phyloP scores from a whole-genome alignment of 192 early-diverging fungal genomes.

The Linderina pennispora region DNA sequence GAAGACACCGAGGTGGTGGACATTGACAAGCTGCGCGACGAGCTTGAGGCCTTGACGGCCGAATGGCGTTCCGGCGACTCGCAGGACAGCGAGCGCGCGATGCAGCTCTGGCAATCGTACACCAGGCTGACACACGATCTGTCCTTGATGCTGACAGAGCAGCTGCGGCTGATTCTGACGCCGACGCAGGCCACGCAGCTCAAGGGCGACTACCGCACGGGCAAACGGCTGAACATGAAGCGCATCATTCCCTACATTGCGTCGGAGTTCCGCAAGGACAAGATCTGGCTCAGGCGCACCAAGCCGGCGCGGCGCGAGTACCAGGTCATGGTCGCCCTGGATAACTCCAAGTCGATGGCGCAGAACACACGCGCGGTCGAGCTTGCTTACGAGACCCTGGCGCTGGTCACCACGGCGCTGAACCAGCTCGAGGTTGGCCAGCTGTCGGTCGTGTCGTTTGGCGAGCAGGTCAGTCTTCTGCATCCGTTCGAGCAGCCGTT shows the following conservation, averaged over 20 bases:
- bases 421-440: slow-evolving; percentile 94
- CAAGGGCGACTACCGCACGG: slow-evolving; percentile 95
- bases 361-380: slow-evolving; percentile 65
- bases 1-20: slow-evolving; percentile 25
- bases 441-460: slow-evolving; percentile 86
- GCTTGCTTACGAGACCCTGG: slow-evolving; percentile 91
- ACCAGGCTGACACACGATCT: slow-evolving; percentile 85
- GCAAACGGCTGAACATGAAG: slow-evolving; percentile 99
- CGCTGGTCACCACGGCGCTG: slow-evolving; percentile 86
- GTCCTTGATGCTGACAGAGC: slow-evolving; percentile 87
- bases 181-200: slow-evolving; percentile 95
- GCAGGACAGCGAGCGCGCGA: slow-evolving; percentile 49
- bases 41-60: slow-evolving; percentile 70
- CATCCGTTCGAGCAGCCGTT: slow-evolving; percentile 96
- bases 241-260: slow-evolving; percentile 99
- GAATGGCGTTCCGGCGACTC: slow-evolving; percentile 65
- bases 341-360: slow-evolving; percentile 98
- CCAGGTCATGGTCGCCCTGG: slow-evolving; percentile 96
- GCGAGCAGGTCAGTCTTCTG: slow-evolving; percentile 75
- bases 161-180: slow-evolving; percentile 91
- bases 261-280: slow-evolving; percentile 98
- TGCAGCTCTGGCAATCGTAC: slow-evolving; percentile 85
- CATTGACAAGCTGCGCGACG: slow-evolving; percentile 68
- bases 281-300: slow-evolving; percentile 98
- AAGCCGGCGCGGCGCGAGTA: slow-evolving; percentile 96